Conservation (phyloP, 805 yeast genomes). For the Cyberlindnera nakhonratchasimensis region DNA sequence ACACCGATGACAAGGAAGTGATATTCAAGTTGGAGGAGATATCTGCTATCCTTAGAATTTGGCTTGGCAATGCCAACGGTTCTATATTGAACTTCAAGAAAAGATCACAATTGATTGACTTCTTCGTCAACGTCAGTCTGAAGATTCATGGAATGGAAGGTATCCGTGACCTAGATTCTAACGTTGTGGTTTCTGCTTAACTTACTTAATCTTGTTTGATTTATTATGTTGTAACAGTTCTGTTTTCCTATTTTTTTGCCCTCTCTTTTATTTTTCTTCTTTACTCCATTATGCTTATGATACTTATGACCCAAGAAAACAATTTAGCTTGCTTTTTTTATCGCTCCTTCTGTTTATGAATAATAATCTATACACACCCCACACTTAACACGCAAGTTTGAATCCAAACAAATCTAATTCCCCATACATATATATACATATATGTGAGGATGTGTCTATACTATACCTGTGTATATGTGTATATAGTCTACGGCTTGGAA, state of each 20-base stretch:
- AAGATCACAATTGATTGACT: conserved; percentile 33
- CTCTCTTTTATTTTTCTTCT: not conserved
- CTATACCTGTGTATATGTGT: too few relatives aligned
- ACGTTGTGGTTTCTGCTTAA: conserved; percentile 3
- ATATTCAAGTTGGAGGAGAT: conserved; percentile 30
- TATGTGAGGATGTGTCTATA: too few relatives aligned
- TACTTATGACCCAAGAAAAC: conserved; percentile 2
- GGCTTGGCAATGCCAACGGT: conserved; percentile 34
- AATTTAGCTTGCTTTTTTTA: too few relatives aligned
- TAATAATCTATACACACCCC: too few relatives aligned
- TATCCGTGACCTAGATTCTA: conserved; percentile 4
- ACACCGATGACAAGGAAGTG: conserved; percentile 18
- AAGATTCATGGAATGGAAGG: conserved; percentile 26
- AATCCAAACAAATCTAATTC: too few relatives aligned
- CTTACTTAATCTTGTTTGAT: not conserved
- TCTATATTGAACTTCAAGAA: conserved; percentile 26
- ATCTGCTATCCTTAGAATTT: conserved; percentile 32
- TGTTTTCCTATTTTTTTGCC: not conserved
- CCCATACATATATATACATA: too few relatives aligned
- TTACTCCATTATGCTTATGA: conserved; percentile 5
- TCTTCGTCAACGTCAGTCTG: conserved; percentile 27
- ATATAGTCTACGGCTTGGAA: too few relatives aligned
- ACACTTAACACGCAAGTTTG: not conserved
- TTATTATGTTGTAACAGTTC: not conserved
- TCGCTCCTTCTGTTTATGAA: too few relatives aligned